Percentiles rank a stretch among this genome's conserved stretches.
phyloP scores from a whole-genome alignment of 2,329 filamentous ascomycete genomes.

The Trichoderma cornu-damae region DNA sequence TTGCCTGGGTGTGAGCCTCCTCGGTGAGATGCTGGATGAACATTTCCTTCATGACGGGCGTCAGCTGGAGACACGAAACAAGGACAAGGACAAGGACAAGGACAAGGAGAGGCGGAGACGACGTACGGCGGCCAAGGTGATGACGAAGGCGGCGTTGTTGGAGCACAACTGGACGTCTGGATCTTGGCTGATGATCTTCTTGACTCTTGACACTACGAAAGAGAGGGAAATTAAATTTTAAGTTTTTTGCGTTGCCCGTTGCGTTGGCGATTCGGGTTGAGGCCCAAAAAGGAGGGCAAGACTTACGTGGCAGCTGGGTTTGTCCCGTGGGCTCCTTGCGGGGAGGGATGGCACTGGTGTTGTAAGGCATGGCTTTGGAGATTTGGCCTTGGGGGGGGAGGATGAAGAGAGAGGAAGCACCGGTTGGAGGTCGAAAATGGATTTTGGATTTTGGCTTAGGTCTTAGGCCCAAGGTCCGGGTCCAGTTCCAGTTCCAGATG shows the following conservation, averaged over 20 bases:
- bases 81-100: neutral
- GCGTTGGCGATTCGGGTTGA: too few relatives aligned
- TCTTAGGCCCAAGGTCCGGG: too few relatives aligned
- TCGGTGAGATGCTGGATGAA: constrained; percentile 89
- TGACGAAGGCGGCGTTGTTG: constrained; percentile 89
- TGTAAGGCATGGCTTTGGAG: constrained; percentile 68
- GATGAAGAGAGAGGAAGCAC: too few relatives aligned
- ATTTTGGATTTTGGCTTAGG: too few relatives aligned
- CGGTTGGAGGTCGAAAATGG: too few relatives aligned
- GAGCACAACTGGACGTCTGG: constrained; percentile 81
- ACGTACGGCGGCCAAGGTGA: constrained; percentile 78
- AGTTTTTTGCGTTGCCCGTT: too few relatives aligned
- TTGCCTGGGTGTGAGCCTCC: constrained; percentile 81
- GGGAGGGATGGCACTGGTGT: constrained; percentile 76
- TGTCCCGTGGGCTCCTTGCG: constrained; percentile 79
- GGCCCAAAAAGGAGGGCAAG: too few relatives aligned
- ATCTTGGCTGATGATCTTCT: constrained; percentile 89
- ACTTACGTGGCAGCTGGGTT: constrained; percentile 76
- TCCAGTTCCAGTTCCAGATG: too few relatives aligned
- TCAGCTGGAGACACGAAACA: neutral
- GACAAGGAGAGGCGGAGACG: neutral
- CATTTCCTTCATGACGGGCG: constrained; percentile 60
- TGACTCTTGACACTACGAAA: constrained; percentile 76
- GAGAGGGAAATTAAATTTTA: too few relatives aligned
- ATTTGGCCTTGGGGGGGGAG: neutral